A percentile compares a stretch with the other conserved stretches of the same genome.
Evolutionary conservation across 2,329 filamentous ascomycete genomes (phyloP).

Genomic region (Rutstroemia sp.): DNA sequence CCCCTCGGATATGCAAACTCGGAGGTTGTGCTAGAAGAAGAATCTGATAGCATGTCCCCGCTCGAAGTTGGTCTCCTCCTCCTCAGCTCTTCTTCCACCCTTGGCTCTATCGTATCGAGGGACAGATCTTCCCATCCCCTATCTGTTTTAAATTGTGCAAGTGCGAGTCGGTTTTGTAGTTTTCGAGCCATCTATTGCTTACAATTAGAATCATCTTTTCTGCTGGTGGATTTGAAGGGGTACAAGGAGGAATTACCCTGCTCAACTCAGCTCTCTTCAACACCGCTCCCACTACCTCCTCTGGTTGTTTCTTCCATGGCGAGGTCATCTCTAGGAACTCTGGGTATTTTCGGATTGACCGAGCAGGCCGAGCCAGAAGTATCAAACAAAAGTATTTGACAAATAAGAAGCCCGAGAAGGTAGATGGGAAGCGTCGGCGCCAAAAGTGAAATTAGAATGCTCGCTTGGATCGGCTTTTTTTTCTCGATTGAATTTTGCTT

Average conservation of each 20-base stretch:
- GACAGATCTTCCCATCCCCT: slow-evolving; percentile 90
- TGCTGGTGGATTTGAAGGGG: background rate
- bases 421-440: slow-evolving; percentile 12
- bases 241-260: slow-evolving; percentile 48
- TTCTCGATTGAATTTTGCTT: slow-evolving; percentile 3
- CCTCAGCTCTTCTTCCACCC: slow-evolving; percentile 71
- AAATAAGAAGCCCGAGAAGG: slow-evolving; percentile 1
- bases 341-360: background rate
- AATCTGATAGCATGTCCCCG: slow-evolving; percentile 76
- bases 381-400: background rate
- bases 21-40: slow-evolving; percentile 69
- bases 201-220: slow-evolving; percentile 14
- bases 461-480: slow-evolving; percentile 5
- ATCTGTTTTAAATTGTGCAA: slow-evolving; percentile 96
- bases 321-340: slow-evolving; percentile 42
- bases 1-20: slow-evolving; percentile 61
- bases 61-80: slow-evolving; percentile 51
- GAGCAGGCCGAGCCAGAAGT: background rate
- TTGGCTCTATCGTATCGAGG: slow-evolving; percentile 78
- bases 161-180: slow-evolving; percentile 85
- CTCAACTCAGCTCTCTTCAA: slow-evolving; percentile 67
- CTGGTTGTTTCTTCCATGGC: slow-evolving; percentile 55
- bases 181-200: slow-evolving; percentile 79
- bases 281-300: slow-evolving; percentile 60
- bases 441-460: slow-evolving; percentile 9